These are phyloP conservation scores for Magnaporthales sp. DNA, from an alignment of 2,329 filamentous ascomycete species.

Conservation along the genomic window DNA sequence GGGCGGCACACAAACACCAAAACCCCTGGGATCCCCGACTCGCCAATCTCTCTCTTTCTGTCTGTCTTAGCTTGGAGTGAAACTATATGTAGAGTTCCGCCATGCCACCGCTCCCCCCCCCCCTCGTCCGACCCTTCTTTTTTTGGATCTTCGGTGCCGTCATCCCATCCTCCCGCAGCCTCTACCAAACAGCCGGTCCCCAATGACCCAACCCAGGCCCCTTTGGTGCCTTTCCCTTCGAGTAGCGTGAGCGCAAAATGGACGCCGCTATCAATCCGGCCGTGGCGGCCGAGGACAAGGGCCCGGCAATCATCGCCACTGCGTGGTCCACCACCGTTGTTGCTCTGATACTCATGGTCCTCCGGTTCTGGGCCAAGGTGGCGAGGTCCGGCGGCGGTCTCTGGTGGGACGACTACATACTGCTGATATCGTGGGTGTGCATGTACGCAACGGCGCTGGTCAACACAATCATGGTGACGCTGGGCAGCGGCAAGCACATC, in stretches of 20 bases:
- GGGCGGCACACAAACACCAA: too few relatives aligned
- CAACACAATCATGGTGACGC: conserved; percentile 5
- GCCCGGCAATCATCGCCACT: neutral
- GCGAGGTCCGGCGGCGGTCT: conserved; percentile 9
- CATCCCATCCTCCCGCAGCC: too few relatives aligned
- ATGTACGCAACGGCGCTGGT: conserved; percentile 4
- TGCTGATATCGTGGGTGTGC: conserved; percentile 15
- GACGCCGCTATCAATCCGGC: neutral
- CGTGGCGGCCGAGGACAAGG: neutral
- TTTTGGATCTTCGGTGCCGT: too few relatives aligned
- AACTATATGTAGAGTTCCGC: too few relatives aligned
- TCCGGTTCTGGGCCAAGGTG: conserved; percentile 5
- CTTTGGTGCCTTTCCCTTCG: neutral
- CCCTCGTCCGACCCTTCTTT: too few relatives aligned
- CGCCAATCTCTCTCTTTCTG: too few relatives aligned
- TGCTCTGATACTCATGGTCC: neutral
- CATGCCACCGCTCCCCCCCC: too few relatives aligned
- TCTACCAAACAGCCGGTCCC: too few relatives aligned
- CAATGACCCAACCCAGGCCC: neutral
- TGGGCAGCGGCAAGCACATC: conserved; percentile 8
- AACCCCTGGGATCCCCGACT: too few relatives aligned
- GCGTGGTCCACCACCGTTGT: neutral
- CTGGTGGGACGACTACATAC: conserved; percentile 17
- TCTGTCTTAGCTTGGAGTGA: too few relatives aligned
- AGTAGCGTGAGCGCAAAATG: neutral